These are phyloP conservation scores for Cymbidium sinense DNA, from an alignment of 106 monocot species.

Conservation along the genomic window DNA sequence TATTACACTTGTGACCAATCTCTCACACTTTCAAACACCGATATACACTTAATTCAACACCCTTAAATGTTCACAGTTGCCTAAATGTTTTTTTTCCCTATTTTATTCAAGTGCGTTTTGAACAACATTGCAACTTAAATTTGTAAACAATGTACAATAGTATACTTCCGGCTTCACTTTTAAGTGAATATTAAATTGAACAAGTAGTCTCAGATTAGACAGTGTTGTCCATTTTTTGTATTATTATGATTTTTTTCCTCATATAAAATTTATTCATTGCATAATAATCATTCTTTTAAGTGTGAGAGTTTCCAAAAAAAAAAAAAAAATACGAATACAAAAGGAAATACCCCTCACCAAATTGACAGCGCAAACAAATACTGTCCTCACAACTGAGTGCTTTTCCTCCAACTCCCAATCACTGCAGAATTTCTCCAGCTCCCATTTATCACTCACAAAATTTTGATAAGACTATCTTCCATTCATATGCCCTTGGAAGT, in stretches of 20 bases:
- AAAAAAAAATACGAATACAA: neutral
- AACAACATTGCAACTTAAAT: no score
- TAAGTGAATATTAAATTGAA: neutral
- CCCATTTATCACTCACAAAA: conserved; percentile 40
- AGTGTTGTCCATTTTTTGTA: no score
- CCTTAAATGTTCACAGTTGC: no score
- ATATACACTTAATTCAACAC: no score
- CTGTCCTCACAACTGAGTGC: conserved; percentile 30
- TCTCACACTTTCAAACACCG: no score
- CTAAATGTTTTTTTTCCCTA: no score
- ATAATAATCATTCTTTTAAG: neutral
- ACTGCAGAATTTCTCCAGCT: conserved; percentile 40
- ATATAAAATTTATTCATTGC: neutral
- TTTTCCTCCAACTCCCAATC: conserved; percentile 47
- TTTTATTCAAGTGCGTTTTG: no score
- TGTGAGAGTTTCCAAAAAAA: neutral
- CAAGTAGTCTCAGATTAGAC: neutral
- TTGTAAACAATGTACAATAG: neutral
- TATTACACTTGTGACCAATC: no score
- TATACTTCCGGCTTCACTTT: neutral
- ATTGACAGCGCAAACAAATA: conserved; percentile 33
- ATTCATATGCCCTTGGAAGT: no score
- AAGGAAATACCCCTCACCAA: conserved; percentile 37
- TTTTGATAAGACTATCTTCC: no score
- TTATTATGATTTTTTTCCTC: no score